Evolutionary conservation across 257 asterid genomes (phyloP).

Genomic region (Solanum sitiens): DNA sequence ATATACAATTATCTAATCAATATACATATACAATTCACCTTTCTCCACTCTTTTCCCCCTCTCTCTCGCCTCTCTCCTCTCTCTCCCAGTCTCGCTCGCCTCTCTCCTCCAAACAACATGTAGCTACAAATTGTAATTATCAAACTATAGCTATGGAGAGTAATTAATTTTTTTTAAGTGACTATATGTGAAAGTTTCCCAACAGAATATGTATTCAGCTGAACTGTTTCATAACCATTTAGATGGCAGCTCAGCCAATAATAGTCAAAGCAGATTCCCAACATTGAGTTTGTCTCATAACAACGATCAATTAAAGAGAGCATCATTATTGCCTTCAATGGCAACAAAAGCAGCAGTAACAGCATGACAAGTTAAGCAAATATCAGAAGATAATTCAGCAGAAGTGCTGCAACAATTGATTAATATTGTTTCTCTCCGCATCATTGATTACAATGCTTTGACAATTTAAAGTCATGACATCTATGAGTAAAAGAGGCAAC

Average conservation of each 20-base stretch:
- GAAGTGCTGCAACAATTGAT: not conserved
- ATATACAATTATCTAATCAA: no score
- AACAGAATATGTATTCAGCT: not conserved
- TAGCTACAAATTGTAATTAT: no score
- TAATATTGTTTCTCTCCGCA: not conserved
- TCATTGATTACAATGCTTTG: constrained; percentile 4
- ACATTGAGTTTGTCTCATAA: not conserved
- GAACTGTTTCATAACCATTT: not conserved
- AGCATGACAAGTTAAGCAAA: not conserved
- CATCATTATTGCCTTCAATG: not conserved
- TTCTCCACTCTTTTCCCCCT: no score
- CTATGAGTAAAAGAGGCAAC: constrained; percentile 2
- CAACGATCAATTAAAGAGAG: not conserved
- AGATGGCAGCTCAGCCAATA: not conserved
- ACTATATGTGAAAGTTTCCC: no score
- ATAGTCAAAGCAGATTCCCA: not conserved
- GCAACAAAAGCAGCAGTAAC: not conserved
- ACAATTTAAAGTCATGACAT: not conserved
- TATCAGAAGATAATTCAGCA: not conserved
- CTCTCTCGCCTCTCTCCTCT: no score
- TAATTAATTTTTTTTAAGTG: no score
- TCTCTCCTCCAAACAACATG: no score
- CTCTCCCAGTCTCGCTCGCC: no score
- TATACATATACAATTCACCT: no score
- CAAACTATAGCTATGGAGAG: no score